Conservation (phyloP, 2,329 filamentous ascomycete genomes). For the Pestalotiopsis sp. region DNA sequence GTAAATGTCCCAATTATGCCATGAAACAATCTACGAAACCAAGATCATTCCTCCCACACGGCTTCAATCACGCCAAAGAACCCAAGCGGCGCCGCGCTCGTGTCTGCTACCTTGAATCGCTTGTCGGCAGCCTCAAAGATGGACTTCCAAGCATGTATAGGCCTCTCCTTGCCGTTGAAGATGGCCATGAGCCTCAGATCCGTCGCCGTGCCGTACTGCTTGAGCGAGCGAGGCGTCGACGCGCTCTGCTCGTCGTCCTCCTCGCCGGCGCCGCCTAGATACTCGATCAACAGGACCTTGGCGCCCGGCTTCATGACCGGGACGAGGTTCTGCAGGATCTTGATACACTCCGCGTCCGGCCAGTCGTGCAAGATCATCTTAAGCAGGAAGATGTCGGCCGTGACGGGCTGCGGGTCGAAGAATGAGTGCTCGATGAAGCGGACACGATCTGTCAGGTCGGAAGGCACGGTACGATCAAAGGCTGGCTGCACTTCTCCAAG, state of each 20-base stretch:
- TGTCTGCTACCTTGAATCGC: slow-evolving; percentile 42
- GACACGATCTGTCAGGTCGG: slow-evolving; percentile 35
- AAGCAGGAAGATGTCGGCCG: slow-evolving; percentile 54
- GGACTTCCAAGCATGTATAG: slow-evolving; percentile 46
- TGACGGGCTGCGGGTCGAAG: slow-evolving; percentile 39
- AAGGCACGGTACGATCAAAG: slow-evolving; percentile 37
- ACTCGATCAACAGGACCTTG: slow-evolving; percentile 40
- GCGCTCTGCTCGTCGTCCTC: slow-evolving; percentile 19
- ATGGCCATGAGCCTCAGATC: slow-evolving; percentile 55
- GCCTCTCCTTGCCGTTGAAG: slow-evolving; percentile 51
- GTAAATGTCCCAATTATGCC: too few species aligned
- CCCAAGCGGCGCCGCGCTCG: slow-evolving; percentile 37
- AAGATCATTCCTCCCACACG: slow-evolving; percentile 35
- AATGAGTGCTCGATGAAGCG: slow-evolving; percentile 41
- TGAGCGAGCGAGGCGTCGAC: slow-evolving; percentile 37
- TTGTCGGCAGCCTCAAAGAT: slow-evolving; percentile 49
- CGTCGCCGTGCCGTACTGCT: slow-evolving; percentile 42
- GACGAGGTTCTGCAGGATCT: slow-evolving; percentile 44
- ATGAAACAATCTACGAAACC: neutral
- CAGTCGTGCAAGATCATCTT: slow-evolving; percentile 61
- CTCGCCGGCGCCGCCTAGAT: slow-evolving; percentile 38
- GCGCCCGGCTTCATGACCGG: slow-evolving; percentile 49
- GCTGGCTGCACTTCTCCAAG: slow-evolving; percentile 38
- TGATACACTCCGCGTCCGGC: slow-evolving; percentile 46
- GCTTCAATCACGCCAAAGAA: slow-evolving; percentile 42